Evolutionary conservation across 225 moss, liverwort and hornwort species (phyloP).

Genomic region (Polytrichum commune): DNA sequence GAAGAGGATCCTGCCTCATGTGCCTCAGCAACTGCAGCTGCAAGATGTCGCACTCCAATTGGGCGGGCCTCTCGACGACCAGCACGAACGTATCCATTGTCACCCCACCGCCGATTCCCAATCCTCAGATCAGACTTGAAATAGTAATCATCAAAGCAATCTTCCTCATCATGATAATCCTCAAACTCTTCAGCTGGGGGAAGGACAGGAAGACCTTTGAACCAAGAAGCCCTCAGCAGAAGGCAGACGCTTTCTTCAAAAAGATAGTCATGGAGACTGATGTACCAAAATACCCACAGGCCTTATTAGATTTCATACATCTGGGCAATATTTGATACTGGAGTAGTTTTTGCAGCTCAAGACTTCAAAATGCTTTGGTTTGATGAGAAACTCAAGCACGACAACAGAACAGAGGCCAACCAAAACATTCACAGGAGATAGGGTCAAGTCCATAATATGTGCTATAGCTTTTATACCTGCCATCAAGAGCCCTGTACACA

Average conservation of each 20-base stretch:
- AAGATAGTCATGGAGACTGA: slow-evolving; percentile 56
- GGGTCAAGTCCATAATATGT: no score
- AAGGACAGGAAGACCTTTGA: slow-evolving; percentile 45
- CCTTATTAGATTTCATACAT: neutral
- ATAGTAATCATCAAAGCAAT: slow-evolving; percentile 61
- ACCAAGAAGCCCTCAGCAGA: slow-evolving; percentile 61
- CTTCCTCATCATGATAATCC: slow-evolving; percentile 65
- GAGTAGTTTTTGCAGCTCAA: no score
- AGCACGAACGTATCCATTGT: slow-evolving; percentile 69
- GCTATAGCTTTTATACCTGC: slow-evolving; percentile 27
- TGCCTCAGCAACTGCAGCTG: slow-evolving; percentile 50
- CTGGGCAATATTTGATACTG: no score
- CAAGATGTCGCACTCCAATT: slow-evolving; percentile 47
- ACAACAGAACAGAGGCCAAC: no score
- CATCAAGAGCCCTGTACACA: slow-evolving; percentile 61
- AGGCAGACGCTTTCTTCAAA: slow-evolving; percentile 70
- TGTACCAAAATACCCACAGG: neutral
- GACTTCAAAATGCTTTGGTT: no score
- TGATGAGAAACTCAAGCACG: no score
- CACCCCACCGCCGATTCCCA: slow-evolving; percentile 68
- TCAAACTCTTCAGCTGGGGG: slow-evolving; percentile 45
- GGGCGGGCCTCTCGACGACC: slow-evolving; percentile 70
- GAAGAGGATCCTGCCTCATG: slow-evolving; percentile 58
- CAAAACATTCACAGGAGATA: no score
- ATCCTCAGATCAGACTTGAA: slow-evolving; percentile 62